Percentiles rank a stretch among this genome's conserved stretches.
Conservation (phyloP, 176 grass and related monocot genomes). For the Bonia amplexicaulis region DNA sequence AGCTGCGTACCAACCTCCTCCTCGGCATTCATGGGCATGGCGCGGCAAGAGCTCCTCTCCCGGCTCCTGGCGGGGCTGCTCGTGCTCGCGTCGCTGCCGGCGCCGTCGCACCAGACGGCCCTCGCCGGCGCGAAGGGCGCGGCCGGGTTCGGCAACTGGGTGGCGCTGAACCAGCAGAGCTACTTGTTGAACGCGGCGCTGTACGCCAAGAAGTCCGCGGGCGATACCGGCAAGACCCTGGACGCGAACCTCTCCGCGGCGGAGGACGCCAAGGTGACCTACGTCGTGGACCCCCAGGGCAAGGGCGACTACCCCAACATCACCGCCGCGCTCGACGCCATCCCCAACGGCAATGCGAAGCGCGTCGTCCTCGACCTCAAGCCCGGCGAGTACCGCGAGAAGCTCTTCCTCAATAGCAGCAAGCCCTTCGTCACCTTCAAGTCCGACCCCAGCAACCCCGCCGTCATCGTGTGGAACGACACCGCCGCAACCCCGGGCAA, state of each 20-base stretch:
- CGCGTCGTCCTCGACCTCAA: slow-evolving; percentile 39
- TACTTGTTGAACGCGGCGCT: not conserved
- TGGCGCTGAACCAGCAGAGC: slow-evolving; percentile 19
- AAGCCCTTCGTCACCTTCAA: slow-evolving; percentile 38
- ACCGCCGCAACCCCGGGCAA: slow-evolving; percentile 28
- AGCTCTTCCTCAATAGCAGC: slow-evolving; percentile 33
- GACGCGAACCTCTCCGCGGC: slow-evolving; percentile 28
- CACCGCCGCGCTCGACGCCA: slow-evolving; percentile 17
- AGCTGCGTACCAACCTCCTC: too few species aligned
- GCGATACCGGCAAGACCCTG: not conserved
- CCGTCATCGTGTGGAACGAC: slow-evolving; percentile 30
- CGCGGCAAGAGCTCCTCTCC: not conserved
- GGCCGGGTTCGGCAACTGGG: slow-evolving; percentile 1
- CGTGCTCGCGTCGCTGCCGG: not conserved
- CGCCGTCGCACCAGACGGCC: too few species aligned
- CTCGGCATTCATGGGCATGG: not conserved
- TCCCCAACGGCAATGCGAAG: slow-evolving; percentile 18
- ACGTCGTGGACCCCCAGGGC: slow-evolving; percentile 23
- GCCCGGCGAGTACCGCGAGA: slow-evolving; percentile 47
- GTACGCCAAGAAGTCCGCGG: slow-evolving; percentile 12
- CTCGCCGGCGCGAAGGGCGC: not conserved
- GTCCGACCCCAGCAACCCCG: not conserved
- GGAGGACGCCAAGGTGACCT: slow-evolving; percentile 9
- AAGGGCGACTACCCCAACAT: slow-evolving; percentile 23
- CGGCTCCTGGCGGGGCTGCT: not conserved